phyloP scores from a whole-genome alignment of 1,139 yeast genomes.

The Scheffersomyces illinoinensis region DNA sequence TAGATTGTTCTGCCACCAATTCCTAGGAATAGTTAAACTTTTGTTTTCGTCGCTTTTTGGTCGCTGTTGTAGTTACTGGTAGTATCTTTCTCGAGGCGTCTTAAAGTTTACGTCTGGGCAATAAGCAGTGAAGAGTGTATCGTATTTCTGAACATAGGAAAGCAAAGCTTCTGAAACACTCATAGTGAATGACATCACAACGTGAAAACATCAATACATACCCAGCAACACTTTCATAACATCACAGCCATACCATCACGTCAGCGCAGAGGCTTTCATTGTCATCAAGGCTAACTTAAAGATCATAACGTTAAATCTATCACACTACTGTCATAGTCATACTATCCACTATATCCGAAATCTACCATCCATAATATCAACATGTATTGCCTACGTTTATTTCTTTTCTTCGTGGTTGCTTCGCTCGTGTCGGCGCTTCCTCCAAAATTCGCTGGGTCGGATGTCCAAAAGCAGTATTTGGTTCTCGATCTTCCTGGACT shows the following conservation, averaged over 20 bases:
- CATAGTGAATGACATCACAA: background rate
- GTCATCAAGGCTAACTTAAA: background rate
- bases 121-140: background rate
- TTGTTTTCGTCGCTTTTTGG: background rate
- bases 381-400: background rate
- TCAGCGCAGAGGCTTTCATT: background rate
- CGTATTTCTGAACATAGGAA: background rate
- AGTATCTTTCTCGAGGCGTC: background rate
- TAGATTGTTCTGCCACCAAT: background rate
- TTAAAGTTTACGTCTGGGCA: background rate
- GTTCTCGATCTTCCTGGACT: constrained; percentile 48
- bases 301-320: background rate
- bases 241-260: background rate
- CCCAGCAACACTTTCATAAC: background rate
- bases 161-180: background rate
- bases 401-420: constrained; percentile 5
- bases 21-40: background rate
- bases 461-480: constrained; percentile 25
- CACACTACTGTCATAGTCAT: background rate
- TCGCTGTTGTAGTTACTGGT: background rate
- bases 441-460: constrained; percentile 16
- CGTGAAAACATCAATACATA: too few species aligned
- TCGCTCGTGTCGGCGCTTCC: constrained; percentile 21
- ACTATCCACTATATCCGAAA: background rate
- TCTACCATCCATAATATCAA: background rate